Evolutionary conservation across 2,329 filamentous ascomycete species (phyloP).

Genomic region (Lomentospora prolificans): DNA sequence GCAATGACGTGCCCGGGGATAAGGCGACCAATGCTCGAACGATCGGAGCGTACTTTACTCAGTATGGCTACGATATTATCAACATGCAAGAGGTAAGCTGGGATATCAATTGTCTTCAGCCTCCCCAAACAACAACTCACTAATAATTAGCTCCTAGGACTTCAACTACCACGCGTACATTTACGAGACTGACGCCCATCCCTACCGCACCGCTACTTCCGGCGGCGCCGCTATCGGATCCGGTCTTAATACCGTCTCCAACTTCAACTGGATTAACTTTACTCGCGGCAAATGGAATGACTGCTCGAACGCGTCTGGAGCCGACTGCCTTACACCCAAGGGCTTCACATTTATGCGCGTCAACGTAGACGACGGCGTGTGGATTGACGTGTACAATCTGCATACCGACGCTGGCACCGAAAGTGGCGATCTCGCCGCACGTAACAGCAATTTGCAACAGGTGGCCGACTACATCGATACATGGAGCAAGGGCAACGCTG

Average conservation of each 20-base stretch:
- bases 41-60: constrained; percentile 46
- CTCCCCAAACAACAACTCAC: too few relatives aligned
- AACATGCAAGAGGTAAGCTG: constrained; percentile 49
- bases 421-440: constrained; percentile 40
- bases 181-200: constrained; percentile 49
- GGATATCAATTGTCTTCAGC: too few relatives aligned
- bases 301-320: constrained; percentile 44
- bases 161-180: constrained; percentile 59
- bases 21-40: constrained; percentile 46
- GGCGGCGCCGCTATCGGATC: constrained; percentile 55
- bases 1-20: constrained; percentile 52
- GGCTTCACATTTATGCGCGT: constrained; percentile 59
- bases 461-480: constrained; percentile 46
- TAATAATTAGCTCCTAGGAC: too few relatives aligned
- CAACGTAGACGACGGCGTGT: constrained; percentile 40
- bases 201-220: constrained; percentile 52
- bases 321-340: constrained; percentile 59
- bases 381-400: constrained; percentile 55
- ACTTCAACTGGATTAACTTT: constrained; percentile 46
- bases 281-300: constrained; percentile 47
- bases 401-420: constrained; percentile 55
- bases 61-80: constrained; percentile 51
- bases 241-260: constrained; percentile 55
- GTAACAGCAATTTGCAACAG: constrained; percentile 50
- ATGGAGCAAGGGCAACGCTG: constrained; percentile 49